These are phyloP conservation scores for Colletotrichum gigasporum DNA, from an alignment of 2,329 filamentous ascomycete species.

Conservation along the genomic window DNA sequence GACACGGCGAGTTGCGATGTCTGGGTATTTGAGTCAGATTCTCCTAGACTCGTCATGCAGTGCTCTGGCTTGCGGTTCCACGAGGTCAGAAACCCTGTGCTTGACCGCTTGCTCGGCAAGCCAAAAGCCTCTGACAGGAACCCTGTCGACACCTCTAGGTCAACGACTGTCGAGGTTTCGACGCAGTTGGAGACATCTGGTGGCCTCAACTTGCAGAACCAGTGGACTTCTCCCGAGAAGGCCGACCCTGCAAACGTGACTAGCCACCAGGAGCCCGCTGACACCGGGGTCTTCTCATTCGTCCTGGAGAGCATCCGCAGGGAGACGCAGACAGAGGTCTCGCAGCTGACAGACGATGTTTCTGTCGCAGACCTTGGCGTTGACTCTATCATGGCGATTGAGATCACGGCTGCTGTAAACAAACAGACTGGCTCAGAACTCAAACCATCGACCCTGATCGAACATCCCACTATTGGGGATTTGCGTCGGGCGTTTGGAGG, in stretches of 20 bases:
- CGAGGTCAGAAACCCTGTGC: background rate
- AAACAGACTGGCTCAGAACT: background rate
- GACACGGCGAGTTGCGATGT: background rate
- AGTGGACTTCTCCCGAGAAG: too few species aligned
- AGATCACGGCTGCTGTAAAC: background rate
- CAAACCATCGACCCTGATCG: background rate
- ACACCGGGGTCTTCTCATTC: background rate
- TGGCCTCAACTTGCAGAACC: too few species aligned
- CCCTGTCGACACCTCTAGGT: background rate
- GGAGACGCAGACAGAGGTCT: constrained; percentile 35
- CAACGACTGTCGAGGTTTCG: background rate
- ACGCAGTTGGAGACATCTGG: too few species aligned
- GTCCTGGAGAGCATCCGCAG: background rate
- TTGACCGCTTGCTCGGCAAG: background rate
- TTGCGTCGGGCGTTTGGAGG: background rate
- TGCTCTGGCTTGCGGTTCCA: background rate
- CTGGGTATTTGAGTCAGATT: background rate
- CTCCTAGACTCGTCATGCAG: background rate
- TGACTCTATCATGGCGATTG: constrained; percentile 14
- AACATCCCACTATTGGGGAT: background rate
- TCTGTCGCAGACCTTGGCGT: background rate
- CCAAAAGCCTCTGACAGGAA: background rate
- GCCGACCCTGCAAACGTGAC: rapidly evolving
- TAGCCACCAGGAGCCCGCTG: background rate
- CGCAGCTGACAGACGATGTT: background rate